phyloP scores from a whole-genome alignment of 352 stramenopile species.

The Phytophthora idaei region DNA sequence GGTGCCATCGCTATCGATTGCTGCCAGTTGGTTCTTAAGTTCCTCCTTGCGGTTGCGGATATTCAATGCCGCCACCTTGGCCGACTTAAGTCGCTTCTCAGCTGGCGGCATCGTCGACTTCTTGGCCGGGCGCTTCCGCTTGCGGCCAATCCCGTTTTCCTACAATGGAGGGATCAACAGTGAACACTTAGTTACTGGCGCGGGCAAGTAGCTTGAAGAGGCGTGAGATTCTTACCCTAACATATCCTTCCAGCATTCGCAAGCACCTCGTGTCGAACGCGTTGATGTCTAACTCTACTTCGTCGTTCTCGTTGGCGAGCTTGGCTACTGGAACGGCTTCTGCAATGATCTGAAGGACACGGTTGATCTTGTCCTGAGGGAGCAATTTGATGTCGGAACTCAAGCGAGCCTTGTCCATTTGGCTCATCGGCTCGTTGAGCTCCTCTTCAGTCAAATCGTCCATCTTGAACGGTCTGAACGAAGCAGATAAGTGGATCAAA shows the following conservation, averaged over 20 bases:
- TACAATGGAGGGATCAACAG: conserved; percentile 29
- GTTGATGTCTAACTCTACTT: conserved; percentile 92
- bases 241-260: conserved; percentile 90
- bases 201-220: conserved; percentile 22
- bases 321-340: conserved; percentile 87
- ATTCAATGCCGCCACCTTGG: conserved; percentile 81
- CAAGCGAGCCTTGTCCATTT: conserved; percentile 82
- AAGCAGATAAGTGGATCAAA: conserved; percentile 19
- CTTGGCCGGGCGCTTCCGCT: conserved; percentile 75
- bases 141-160: conserved; percentile 89
- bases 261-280: conserved; percentile 87
- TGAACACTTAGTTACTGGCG: conserved; percentile 26
- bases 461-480: conserved; percentile 83
- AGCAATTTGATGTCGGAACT: conserved; percentile 83
- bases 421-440: conserved; percentile 86
- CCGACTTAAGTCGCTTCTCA: conserved; percentile 81
- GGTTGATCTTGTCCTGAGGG: conserved; percentile 88
- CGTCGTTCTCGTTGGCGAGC: conserved; percentile 82
- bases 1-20: conserved; percentile 61
- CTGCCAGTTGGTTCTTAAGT: conserved; percentile 77
- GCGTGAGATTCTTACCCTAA: conserved; percentile 71
- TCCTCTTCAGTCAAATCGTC: conserved; percentile 89
- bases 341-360: conserved; percentile 89
- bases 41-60: conserved; percentile 77
- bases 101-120: conserved; percentile 59